These are phyloP conservation scores for Dalbergia cochinchinensis DNA, from an alignment of 306 rosid species.

Conservation along the genomic window DNA sequence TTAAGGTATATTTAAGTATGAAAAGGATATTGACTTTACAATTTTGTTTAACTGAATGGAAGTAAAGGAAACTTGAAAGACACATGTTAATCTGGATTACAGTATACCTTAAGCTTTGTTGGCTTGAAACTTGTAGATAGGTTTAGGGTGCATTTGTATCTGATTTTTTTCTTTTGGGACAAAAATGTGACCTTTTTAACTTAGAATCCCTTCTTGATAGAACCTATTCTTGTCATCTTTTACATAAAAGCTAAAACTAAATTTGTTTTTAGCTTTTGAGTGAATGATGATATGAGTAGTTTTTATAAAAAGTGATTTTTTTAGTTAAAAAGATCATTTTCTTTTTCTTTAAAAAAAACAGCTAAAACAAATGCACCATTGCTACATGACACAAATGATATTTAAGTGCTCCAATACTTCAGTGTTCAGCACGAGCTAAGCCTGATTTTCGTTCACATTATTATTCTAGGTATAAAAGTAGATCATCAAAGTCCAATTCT, in stretches of 20 bases:
- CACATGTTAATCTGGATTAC: background rate
- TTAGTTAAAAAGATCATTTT: too few relatives aligned
- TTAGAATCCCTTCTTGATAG: too few relatives aligned
- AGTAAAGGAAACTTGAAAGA: background rate
- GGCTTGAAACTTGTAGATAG: slow-evolving; percentile 1
- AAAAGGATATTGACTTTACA: background rate
- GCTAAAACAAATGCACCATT: too few relatives aligned
- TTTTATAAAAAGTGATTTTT: too few relatives aligned
- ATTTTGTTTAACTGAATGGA: background rate
- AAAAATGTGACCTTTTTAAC: too few relatives aligned
- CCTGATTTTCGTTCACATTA: background rate
- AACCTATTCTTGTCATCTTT: too few relatives aligned
- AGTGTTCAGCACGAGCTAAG: background rate
- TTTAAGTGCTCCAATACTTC: background rate
- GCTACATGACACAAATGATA: background rate
- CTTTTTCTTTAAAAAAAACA: too few relatives aligned
- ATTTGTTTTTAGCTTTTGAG: too few relatives aligned
- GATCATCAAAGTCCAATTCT: slow-evolving; percentile 1
- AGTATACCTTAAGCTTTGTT: slow-evolving; percentile 18
- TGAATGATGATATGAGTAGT: too few relatives aligned
- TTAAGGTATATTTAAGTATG: background rate
- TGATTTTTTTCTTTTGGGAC: too few relatives aligned
- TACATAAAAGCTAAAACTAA: too few relatives aligned
- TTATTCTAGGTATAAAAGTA: background rate
- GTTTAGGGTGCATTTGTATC: background rate